Evolutionary conservation across 1,139 yeast genomes (phyloP), one percentile per base, ranked within the genome.

Genomic region (Suhomyces maxii): DNA sequence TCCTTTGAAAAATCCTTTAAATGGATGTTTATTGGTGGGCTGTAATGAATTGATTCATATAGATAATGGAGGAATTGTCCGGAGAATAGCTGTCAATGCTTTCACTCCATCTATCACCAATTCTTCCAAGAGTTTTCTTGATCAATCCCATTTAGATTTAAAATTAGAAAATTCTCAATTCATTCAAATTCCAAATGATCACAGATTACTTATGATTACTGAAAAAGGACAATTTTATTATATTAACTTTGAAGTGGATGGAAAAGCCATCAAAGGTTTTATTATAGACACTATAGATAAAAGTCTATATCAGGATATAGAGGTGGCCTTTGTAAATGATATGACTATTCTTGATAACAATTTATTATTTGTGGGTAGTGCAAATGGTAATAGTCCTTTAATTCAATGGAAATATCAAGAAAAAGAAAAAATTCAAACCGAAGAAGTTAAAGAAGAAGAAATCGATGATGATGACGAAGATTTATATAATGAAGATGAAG

Each of bases 31-130:
- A 12, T 64, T 90, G 18, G 47, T 88, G 8, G 97, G 97, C 1
- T 77, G 86, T 30, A 90, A 91, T 60, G 89, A 86, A 54, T 57
- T 91, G 12, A 69, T 89, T 13, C 95, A 89, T 61, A 78, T 90
- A 23, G 97, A 90, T 60, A 83, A 89, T 43, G 84, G 95, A 2
- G 97, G 97, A 8, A 79, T 86, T 26, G 64, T 77, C 1, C 79
- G 82, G 55, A 86, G 91, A 35, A 71, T 86, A 1, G 84, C 86
- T 1, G 82, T 86, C 6, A 89, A 88, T 60, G 69, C 73, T 47
- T 85, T 68, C 55, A 79, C 83, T 12, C 57, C 73, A 2, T 68
- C 72, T 30, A 72, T 75, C 36, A 80, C 91, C 0, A 71, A 76
- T 7, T 70, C 83, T 40, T 71, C 72, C 13, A 71, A 74, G 49